Evolutionary conservation across 73 alveolate species (phyloP).

Genomic region (Tetrahymena elliotti): DNA sequence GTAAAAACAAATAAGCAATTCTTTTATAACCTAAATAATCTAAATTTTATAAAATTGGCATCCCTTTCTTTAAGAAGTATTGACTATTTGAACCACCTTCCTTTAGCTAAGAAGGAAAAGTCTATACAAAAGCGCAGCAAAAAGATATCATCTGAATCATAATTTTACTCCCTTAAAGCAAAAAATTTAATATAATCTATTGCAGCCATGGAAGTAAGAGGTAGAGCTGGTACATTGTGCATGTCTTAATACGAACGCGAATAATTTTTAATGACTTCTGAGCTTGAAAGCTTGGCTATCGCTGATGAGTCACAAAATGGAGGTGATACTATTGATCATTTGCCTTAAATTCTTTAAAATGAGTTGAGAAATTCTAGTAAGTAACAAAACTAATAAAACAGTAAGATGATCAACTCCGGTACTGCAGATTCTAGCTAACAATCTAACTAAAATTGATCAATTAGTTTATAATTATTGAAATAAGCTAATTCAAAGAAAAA

Average conservation of each 20-base stretch:
- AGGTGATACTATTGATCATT: background rate
- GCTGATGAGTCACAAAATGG: background rate
- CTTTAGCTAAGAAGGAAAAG: background rate
- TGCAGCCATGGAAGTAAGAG: background rate
- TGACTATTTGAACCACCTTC: background rate
- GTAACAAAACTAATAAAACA: background rate
- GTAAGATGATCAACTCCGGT: background rate
- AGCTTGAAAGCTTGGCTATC: background rate
- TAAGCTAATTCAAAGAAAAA: no score
- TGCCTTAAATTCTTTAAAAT: background rate
- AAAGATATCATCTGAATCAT: background rate
- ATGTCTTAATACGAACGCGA: background rate
- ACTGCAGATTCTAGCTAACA: background rate
- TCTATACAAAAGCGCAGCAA: background rate
- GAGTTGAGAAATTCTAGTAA: background rate
- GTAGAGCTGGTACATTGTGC: background rate
- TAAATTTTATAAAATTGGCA: background rate
- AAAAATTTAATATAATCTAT: background rate
- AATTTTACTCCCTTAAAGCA: background rate
- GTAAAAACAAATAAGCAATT: no score
- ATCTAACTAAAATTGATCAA: background rate
- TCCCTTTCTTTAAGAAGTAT: background rate
- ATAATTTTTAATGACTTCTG: background rate
- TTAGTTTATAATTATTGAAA: background rate
- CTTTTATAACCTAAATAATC: background rate